These are phyloP conservation scores for Dioscorea dumetorum DNA, from an alignment of 106 monocot species.

Conservation along the genomic window DNA sequence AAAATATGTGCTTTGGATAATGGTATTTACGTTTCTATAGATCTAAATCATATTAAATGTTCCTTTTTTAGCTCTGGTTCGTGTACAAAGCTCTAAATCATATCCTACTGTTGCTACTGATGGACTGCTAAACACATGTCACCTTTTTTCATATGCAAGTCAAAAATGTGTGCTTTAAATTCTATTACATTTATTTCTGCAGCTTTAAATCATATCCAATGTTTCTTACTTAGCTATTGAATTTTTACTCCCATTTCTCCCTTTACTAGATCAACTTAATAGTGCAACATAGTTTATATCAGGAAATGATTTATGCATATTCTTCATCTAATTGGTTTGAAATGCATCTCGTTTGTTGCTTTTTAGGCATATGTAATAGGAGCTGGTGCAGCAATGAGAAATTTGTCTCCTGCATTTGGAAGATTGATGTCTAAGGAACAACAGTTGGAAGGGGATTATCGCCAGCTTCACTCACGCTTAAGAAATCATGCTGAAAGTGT, in stretches of 20 bases:
- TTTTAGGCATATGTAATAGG: slow-evolving; percentile 90
- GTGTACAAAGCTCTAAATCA: background rate
- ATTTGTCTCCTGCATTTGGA: slow-evolving; percentile 94
- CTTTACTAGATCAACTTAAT: too few relatives aligned
- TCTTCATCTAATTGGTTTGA: background rate
- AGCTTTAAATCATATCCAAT: too few relatives aligned
- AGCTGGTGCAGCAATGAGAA: slow-evolving; percentile 79
- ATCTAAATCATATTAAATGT: too few relatives aligned
- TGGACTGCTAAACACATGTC: slow-evolving; percentile 85
- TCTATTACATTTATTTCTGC: slow-evolving; percentile 39
- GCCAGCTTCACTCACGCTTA: slow-evolving; percentile 90
- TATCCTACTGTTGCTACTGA: slow-evolving; percentile 58
- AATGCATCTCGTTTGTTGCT: slow-evolving; percentile 5
- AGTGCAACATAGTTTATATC: too few relatives aligned
- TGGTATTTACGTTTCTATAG: slow-evolving; percentile 36
- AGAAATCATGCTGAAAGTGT: slow-evolving; percentile 95
- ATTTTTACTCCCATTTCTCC: too few relatives aligned
- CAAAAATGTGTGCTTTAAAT: slow-evolving; percentile 98
- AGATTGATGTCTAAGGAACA: slow-evolving; percentile 96
- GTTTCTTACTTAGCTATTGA: too few relatives aligned
- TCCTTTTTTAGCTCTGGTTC: background rate
- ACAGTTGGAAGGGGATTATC: slow-evolving; percentile 96
- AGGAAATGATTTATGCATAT: background rate
- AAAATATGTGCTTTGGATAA: slow-evolving; percentile 97
- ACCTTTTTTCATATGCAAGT: slow-evolving; percentile 98